Evolutionary conservation across 2,329 filamentous ascomycete species (phyloP).

Genomic region (Aureobasidium sp.): DNA sequence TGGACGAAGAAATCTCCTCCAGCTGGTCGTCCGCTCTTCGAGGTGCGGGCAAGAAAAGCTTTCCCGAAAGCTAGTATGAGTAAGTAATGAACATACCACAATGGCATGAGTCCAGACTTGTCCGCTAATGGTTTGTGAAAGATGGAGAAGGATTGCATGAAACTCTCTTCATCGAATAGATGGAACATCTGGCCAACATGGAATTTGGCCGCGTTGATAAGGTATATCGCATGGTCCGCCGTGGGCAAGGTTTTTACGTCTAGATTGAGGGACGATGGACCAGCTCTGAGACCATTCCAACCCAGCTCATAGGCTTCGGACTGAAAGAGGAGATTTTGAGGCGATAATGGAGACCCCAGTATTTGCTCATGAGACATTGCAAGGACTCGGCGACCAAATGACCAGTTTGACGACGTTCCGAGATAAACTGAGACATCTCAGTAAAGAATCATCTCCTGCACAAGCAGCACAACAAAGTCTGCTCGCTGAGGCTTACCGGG

Average conservation of each 20-base stretch:
- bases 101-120: constrained; percentile 14
- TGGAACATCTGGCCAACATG: constrained; percentile 49
- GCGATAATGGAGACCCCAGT: constrained; percentile 45
- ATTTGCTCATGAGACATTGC: constrained; percentile 43
- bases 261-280: constrained; percentile 37
- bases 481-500: no score
- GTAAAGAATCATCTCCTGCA: no score
- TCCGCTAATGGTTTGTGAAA: constrained; percentile 32
- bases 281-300: background rate
- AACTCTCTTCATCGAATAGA: constrained; percentile 47
- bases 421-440: constrained; percentile 35
- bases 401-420: constrained; percentile 52
- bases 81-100: constrained; percentile 50
- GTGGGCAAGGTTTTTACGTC: constrained; percentile 35
- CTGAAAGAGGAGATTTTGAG: constrained; percentile 38
- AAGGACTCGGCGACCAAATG: constrained; percentile 46
- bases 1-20: constrained; percentile 43
- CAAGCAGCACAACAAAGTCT: no score
- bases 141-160: constrained; percentile 38
- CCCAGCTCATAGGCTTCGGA: background rate
- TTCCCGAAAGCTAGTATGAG: constrained; percentile 51
- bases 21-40: constrained; percentile 30
- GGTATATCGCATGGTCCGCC: constrained; percentile 45
- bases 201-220: constrained; percentile 52
- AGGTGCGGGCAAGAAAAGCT: constrained; percentile 35